These are phyloP conservation scores for Amanita rubescens DNA, from an alignment of 768 basidiomycete genomes.

Conservation along the genomic window DNA sequence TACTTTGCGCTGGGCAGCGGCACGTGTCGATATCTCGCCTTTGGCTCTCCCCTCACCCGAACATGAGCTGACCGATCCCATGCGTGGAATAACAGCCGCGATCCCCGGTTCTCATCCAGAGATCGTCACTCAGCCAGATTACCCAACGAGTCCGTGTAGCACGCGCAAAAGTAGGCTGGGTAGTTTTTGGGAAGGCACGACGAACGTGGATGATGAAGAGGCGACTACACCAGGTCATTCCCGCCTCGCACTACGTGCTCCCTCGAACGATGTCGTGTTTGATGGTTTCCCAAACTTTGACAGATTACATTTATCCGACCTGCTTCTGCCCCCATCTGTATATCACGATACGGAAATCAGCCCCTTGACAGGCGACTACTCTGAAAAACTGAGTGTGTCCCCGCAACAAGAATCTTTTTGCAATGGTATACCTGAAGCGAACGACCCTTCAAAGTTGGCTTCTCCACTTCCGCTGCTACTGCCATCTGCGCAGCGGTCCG, in stretches of 20 bases:
- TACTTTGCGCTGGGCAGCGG: slow-evolving; percentile 80
- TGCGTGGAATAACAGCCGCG: slow-evolving; percentile 64
- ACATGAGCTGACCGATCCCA: slow-evolving; percentile 85
- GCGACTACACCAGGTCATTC: slow-evolving; percentile 10
- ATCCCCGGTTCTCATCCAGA: slow-evolving; percentile 55
- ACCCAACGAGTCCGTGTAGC: slow-evolving; percentile 38
- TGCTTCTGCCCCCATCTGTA: not conserved
- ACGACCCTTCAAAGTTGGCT: not conserved
- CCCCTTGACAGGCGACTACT: not conserved
- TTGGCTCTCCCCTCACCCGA: slow-evolving; percentile 87
- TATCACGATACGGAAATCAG: not conserved
- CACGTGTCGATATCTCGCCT: slow-evolving; percentile 77
- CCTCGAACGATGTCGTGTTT: slow-evolving; percentile 10
- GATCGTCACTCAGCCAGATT: slow-evolving; percentile 18
- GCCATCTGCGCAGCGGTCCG: slow-evolving; percentile 6
- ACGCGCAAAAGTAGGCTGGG: slow-evolving; percentile 50
- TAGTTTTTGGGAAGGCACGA: slow-evolving; percentile 75
- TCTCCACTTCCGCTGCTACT: slow-evolving; percentile 1
- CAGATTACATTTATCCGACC: not conserved
- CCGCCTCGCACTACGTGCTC: slow-evolving; percentile 15
- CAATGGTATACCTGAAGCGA: not conserved
- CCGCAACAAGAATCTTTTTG: not conserved
- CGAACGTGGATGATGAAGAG: slow-evolving; percentile 43
- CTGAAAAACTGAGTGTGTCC: slow-evolving; percentile 4
- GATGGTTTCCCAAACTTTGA: not conserved